Evolutionary conservation across 225 moss, liverwort and hornwort species (phyloP).

Genomic region (Sphagnum tenellum): DNA sequence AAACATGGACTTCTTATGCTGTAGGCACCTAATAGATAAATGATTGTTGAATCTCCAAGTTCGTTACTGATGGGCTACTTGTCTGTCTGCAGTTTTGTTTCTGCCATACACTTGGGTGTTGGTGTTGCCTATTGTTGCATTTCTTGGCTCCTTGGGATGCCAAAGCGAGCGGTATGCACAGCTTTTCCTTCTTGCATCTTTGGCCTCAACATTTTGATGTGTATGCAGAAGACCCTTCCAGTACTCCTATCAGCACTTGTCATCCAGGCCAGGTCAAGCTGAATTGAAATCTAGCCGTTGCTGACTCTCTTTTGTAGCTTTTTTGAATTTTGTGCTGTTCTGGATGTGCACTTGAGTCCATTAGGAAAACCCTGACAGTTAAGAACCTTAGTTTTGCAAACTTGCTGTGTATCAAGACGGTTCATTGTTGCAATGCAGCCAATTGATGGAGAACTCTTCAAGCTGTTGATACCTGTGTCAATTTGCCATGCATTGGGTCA

Average conservation of each 20-base stretch:
- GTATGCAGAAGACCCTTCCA: no score
- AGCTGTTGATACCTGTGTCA: slow-evolving; percentile 67
- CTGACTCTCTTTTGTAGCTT: no score
- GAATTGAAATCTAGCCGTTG: no score
- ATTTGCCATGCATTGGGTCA: slow-evolving; percentile 95
- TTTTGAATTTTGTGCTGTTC: no score
- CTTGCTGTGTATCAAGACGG: background rate
- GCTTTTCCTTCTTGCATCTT: background rate
- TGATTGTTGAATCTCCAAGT: background rate
- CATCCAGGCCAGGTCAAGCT: no score
- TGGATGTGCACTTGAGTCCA: background rate
- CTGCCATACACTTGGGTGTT: slow-evolving; percentile 65
- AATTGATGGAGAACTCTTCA: slow-evolving; percentile 53
- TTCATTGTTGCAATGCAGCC: slow-evolving; percentile 25
- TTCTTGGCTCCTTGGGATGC: slow-evolving; percentile 60
- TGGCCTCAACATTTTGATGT: no score
- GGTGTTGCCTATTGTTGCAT: slow-evolving; percentile 71
- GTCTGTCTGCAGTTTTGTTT: slow-evolving; percentile 56
- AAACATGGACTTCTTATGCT: no score
- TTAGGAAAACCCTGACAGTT: background rate
- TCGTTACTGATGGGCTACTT: slow-evolving; percentile 3
- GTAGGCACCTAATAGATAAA: background rate
- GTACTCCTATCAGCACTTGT: no score
- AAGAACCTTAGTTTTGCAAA: no score
- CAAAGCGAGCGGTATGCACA: slow-evolving; percentile 72